Conservation (phyloP, 305 asterid species). For the Fraxinus sp. region DNA sequence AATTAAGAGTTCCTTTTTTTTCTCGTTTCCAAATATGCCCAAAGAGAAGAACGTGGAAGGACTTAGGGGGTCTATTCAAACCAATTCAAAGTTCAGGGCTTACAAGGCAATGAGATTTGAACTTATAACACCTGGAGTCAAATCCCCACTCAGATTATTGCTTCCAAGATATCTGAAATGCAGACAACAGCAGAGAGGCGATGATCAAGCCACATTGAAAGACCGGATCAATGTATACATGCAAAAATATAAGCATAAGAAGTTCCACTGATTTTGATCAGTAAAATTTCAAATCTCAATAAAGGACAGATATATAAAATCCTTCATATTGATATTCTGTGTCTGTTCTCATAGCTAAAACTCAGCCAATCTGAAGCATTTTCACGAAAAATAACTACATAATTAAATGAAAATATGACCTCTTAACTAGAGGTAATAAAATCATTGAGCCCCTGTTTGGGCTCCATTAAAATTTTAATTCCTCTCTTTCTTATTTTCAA, state of each 20-base stretch:
- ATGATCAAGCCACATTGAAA: slow-evolving; percentile 1
- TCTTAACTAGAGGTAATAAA: background rate
- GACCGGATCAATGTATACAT: background rate
- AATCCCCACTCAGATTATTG: slow-evolving; percentile 56
- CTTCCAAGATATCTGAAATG: slow-evolving; percentile 68
- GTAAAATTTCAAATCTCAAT: background rate
- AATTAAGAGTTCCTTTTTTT: background rate
- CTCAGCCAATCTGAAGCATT: background rate
- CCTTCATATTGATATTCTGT: background rate
- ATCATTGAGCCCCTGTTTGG: background rate
- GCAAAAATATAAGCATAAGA: background rate
- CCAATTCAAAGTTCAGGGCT: slow-evolving; percentile 27
- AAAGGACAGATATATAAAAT: background rate
- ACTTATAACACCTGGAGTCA: slow-evolving; percentile 42
- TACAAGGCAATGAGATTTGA: slow-evolving; percentile 56
- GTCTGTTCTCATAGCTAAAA: background rate
- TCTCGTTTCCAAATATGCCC: background rate
- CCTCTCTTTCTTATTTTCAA: background rate
- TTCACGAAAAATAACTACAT: background rate
- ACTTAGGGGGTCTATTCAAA: background rate
- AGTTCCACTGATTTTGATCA: background rate
- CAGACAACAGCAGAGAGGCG: slow-evolving; percentile 6
- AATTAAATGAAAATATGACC: background rate
- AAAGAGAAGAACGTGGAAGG: background rate
- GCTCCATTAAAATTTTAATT: background rate